Conservation (phyloP, 192 early-diverging fungal species). For the Backusella tuberculispora region DNA sequence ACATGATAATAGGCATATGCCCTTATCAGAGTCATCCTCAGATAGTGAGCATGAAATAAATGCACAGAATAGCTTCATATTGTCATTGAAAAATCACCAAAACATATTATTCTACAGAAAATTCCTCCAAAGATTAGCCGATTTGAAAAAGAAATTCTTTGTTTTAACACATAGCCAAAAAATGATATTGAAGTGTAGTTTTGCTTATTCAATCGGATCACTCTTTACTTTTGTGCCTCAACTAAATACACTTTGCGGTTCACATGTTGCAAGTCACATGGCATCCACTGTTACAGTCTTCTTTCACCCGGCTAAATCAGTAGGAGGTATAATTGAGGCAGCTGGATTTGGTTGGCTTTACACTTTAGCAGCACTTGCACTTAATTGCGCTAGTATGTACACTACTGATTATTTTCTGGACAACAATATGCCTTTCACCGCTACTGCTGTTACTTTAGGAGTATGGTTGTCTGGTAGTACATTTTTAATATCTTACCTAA, state of each 20-base stretch:
- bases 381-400: slow-evolving; percentile 45
- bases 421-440: slow-evolving; percentile 34
- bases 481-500: slow-evolving; percentile 51
- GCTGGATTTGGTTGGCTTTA: slow-evolving; percentile 33
- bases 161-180: slow-evolving; percentile 20
- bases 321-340: slow-evolving; percentile 63
- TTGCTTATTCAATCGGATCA: slow-evolving; percentile 66
- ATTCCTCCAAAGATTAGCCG: neutral
- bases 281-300: slow-evolving; percentile 72
- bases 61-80: neutral
- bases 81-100: neutral
- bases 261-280: slow-evolving; percentile 62
- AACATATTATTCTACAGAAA: neutral
- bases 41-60: neutral
- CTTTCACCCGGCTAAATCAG: slow-evolving; percentile 70
- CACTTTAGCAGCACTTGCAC: slow-evolving; percentile 40
- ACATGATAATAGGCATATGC: neutral
- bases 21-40: neutral
- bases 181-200: slow-evolving; percentile 58
- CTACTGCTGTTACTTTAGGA: slow-evolving; percentile 41
- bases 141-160: neutral
- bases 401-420: slow-evolving; percentile 49
- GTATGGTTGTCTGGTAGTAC: slow-evolving; percentile 54
- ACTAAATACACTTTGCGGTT: slow-evolving; percentile 53
- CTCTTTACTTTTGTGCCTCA: slow-evolving; percentile 66